phyloP scores from a whole-genome alignment of 495 filamentous ascomycete species.

The Hypomontagnella submonticulosa region DNA sequence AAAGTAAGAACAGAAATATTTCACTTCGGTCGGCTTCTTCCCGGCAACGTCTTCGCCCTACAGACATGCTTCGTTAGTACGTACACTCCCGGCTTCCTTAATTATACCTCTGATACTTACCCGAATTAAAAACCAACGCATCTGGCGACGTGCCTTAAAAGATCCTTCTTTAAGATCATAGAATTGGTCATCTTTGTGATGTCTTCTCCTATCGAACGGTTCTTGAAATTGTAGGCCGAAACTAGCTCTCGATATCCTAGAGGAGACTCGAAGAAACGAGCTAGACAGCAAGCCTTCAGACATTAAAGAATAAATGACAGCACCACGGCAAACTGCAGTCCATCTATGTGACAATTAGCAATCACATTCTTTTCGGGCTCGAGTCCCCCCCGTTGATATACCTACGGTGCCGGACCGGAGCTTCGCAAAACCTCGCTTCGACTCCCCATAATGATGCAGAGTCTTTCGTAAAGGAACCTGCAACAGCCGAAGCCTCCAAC shows the following conservation, averaged over 20 bases:
- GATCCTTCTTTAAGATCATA: not conserved
- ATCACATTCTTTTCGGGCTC: not conserved
- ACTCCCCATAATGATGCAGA: not conserved
- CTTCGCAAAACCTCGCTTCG: not conserved
- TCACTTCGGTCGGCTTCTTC: not conserved
- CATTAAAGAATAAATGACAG: not conserved
- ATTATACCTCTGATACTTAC: not conserved
- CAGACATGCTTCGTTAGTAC: not conserved
- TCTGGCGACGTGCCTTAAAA: not conserved
- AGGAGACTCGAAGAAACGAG: not conserved
- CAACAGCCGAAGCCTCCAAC: constrained; percentile 1
- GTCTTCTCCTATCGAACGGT: not conserved
- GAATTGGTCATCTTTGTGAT: not conserved
- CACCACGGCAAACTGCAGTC: constrained; percentile 1
- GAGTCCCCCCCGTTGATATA: not conserved
- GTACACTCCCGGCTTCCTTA: not conserved
- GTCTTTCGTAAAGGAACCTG: not conserved
- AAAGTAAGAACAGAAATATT: not conserved
- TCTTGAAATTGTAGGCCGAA: not conserved
- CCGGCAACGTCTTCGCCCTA: not conserved
- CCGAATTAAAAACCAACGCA: constrained; percentile 2
- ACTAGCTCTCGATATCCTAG: constrained; percentile 5
- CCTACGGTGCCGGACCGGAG: constrained; percentile 1
- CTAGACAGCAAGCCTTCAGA: not conserved
- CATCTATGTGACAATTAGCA: not conserved